Percentiles rank a stretch among this genome's conserved stretches.
Evolutionary conservation across 2,329 filamentous ascomycete genomes (phyloP).

Genomic region (Raffaelea albimanens): DNA sequence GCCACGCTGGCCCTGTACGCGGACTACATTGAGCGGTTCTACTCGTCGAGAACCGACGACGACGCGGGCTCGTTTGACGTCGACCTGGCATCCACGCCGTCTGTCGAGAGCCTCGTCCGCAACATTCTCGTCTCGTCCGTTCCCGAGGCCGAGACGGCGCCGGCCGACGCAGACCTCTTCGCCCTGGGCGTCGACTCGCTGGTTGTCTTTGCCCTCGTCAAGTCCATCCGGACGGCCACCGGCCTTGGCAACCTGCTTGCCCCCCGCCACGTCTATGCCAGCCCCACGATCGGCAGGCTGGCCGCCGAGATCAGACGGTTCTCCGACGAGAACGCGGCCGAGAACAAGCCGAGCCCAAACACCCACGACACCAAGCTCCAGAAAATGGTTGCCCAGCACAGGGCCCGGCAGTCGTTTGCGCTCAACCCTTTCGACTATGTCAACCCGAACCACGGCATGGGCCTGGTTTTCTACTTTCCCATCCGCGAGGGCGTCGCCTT

Average conservation of each 20-base stretch:
- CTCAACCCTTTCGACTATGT: conserved; percentile 3
- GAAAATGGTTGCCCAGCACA: not conserved
- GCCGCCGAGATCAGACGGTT: conserved; percentile 10
- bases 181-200: conserved; percentile 29
- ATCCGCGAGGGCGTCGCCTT: not conserved
- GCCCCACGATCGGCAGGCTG: conserved; percentile 24
- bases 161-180: conserved; percentile 17
- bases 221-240: conserved; percentile 19
- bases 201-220: conserved; percentile 23
- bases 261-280: conserved; percentile 28
- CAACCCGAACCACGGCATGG: conserved; percentile 5
- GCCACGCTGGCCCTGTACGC: conserved; percentile 21
- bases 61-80: not conserved
- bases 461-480: conserved; percentile 1
- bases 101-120: conserved; percentile 20
- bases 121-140: conserved; percentile 21
- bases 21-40: conserved; percentile 3
- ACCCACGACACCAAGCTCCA: not conserved
- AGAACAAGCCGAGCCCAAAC: not conserved
- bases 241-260: conserved; percentile 23
- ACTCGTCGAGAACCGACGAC: not conserved
- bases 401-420: not conserved
- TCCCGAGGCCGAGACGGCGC: conserved; percentile 18
- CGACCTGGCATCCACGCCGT: conserved; percentile 8
- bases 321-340: not conserved